Evolutionary conservation across 306 rosid genomes (phyloP).

Genomic region (Trifolium fragiferum): DNA sequence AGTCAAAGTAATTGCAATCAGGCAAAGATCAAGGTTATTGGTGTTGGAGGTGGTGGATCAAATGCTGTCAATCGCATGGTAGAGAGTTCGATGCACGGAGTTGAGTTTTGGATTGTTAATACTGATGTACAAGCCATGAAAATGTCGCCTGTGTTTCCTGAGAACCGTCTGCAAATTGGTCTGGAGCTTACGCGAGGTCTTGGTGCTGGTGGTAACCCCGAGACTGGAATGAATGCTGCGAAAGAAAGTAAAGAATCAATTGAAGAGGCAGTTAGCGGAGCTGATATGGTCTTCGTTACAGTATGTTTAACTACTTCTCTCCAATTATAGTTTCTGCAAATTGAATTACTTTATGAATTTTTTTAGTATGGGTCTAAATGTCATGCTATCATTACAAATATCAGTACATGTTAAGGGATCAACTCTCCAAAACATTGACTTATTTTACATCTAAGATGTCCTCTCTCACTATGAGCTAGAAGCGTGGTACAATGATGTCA

Average conservation of each 20-base stretch:
- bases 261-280: slow-evolving; percentile 85
- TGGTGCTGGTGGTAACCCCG: slow-evolving; percentile 99
- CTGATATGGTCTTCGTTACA: slow-evolving; percentile 98
- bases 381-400: neutral
- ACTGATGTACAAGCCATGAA: slow-evolving; percentile 95
- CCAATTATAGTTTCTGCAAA: slow-evolving; percentile 41
- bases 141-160: slow-evolving; percentile 89
- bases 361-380: slow-evolving; percentile 1
- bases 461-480: neutral
- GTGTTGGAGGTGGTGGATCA: slow-evolving; percentile 97
- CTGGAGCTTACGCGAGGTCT: slow-evolving; percentile 96
- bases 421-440: slow-evolving; percentile 1
- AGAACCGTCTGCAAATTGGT: slow-evolving; percentile 88
- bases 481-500: neutral
- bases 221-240: slow-evolving; percentile 98
- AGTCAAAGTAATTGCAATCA: slow-evolving; percentile 59
- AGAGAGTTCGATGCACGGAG: slow-evolving; percentile 93
- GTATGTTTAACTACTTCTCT: slow-evolving; percentile 57
- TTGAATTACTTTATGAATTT: slow-evolving; percentile 30
- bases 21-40: slow-evolving; percentile 91
- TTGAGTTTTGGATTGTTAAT: slow-evolving; percentile 95
- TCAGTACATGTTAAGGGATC: neutral
- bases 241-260: slow-evolving; percentile 86
- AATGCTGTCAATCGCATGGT: slow-evolving; percentile 97
- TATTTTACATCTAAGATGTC: slow-evolving; percentile 2